Base-by-base conservation (phyloP, 768 basidiomycete species). In the Xerocomellus amylosporus region DNA sequence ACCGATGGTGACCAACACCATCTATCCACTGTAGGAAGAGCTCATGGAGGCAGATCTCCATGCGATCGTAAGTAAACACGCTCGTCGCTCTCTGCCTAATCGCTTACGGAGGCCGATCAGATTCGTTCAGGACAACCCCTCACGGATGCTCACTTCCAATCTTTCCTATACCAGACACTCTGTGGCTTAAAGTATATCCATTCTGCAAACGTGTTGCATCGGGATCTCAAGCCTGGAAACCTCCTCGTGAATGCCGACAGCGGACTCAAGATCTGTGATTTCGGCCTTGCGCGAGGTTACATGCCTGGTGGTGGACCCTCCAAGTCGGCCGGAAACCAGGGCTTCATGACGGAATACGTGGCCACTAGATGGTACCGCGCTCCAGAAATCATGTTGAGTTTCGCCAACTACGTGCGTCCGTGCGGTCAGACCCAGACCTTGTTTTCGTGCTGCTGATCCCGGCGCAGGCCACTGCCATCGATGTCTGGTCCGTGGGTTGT, bases 1-100 rank as follows among this genome's bases (percentile, higher is more conserved):
- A n/a, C 33, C n/a, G 34, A 53, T n/a, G n/a, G n/a, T 43, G 24
- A 51, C 45, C 20, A n/a, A 49, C 30, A n/a, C 15, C 41, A n/a
- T 30, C 39, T 24, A 48, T 52, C 34, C 56, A 53, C 52, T 53
- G 36, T 73, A 98, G 90, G 95, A 98, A 76, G 97, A 99, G 71
- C 84, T 98, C 62, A 99, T 98, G 97, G 97, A 99, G 70, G 97
- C 97, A 51, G 97, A 99, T 82, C 80, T 99, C 19, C 97, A 98
- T 66, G 97, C 97, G 19, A 99, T 99, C 72, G 94, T 95, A 64
- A 72, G 84, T 67, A 20, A 40, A 40, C 14, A 19, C 36, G 8
- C 22, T 6, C 19, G 28, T 37, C 31, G 30, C 20, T 19, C n/a
- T 37, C 36, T 28, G 20, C 20, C 28, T 17, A n/a, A 49, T 51